Conservation (phyloP, 176 grass and related monocot genomes). For the Miscanthus lutarioriparius region DNA sequence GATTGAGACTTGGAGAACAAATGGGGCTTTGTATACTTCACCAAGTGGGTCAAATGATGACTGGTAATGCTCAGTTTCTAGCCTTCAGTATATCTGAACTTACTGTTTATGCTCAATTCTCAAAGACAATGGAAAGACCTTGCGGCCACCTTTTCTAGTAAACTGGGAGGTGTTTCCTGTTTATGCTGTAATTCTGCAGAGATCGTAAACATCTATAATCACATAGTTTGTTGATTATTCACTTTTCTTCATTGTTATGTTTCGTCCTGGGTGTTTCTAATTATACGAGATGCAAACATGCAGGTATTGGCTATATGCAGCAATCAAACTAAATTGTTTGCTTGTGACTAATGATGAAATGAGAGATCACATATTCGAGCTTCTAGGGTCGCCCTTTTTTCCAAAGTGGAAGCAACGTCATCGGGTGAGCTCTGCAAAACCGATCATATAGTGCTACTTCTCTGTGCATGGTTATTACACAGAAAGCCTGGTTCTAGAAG, state of each 20-base stretch:
- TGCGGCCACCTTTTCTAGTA: not conserved
- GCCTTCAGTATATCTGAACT: not conserved
- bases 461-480: not conserved
- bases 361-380: slow-evolving; percentile 99
- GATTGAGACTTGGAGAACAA: slow-evolving; percentile 76
- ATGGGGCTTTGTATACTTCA: slow-evolving; percentile 69
- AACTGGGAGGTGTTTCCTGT: not conserved
- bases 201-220: not conserved
- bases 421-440: slow-evolving; percentile 42
- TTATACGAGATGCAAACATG: slow-evolving; percentile 7
- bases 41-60: slow-evolving; percentile 95
- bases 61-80: slow-evolving; percentile 54
- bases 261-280: slow-evolving; percentile 14
- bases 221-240: not conserved
- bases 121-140: not conserved
- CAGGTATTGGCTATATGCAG: slow-evolving; percentile 97
- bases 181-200: not conserved
- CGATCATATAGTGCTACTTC: not conserved
- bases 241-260: not conserved
- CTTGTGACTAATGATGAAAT: slow-evolving; percentile 96
- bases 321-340: slow-evolving; percentile 75
- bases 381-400: slow-evolving; percentile 78
- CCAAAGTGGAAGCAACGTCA: slow-evolving; percentile 85
- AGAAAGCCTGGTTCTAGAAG: too few species aligned
- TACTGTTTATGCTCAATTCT: slow-evolving; percentile 3